Evolutionary conservation across 495 filamentous ascomycete genomes (phyloP).

Genomic region (Amniculicola lignicola): DNA sequence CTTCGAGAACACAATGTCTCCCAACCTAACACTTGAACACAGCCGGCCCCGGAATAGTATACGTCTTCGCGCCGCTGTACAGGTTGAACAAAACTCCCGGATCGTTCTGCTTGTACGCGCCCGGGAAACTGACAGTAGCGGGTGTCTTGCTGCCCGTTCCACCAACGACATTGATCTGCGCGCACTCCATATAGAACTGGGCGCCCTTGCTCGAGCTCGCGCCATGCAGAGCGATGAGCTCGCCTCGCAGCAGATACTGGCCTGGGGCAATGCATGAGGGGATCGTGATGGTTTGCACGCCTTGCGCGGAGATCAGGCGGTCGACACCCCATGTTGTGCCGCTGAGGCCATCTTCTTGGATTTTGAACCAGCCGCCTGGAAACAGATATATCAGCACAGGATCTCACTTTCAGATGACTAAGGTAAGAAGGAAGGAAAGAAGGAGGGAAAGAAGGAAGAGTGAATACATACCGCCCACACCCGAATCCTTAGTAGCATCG

Average conservation of each 20-base stretch:
- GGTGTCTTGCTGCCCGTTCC: slow-evolving; percentile 19
- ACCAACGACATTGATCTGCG: slow-evolving; percentile 26
- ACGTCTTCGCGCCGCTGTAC: slow-evolving; percentile 21
- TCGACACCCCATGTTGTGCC: slow-evolving; percentile 53
- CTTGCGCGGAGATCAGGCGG: slow-evolving; percentile 46
- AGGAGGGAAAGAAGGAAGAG: neutral
- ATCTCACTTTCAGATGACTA: too few relatives aligned
- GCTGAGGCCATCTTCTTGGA: slow-evolving; percentile 31
- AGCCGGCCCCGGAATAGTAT: slow-evolving; percentile 20
- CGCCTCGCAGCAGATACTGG: slow-evolving; percentile 53
- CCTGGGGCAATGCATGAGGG: slow-evolving; percentile 47
- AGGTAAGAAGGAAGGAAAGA: neutral
- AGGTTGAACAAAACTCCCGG: slow-evolving; percentile 22
- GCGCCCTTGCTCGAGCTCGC: slow-evolving; percentile 45
- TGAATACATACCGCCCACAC: slow-evolving; percentile 13
- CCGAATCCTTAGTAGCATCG: slow-evolving; percentile 16
- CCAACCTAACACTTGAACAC: slow-evolving; percentile 22
- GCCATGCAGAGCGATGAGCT: slow-evolving; percentile 51
- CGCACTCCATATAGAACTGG: slow-evolving; percentile 48
- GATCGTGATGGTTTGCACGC: slow-evolving; percentile 50
- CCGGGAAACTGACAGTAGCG: slow-evolving; percentile 18
- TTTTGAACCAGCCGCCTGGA: slow-evolving; percentile 28
- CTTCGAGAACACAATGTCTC: neutral
- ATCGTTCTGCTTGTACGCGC: slow-evolving; percentile 19
- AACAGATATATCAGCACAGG: too few relatives aligned